Base-by-base conservation (phyloP, 169 alveolate genomes). In the Haemoproteus tartakovskyi region DNA sequence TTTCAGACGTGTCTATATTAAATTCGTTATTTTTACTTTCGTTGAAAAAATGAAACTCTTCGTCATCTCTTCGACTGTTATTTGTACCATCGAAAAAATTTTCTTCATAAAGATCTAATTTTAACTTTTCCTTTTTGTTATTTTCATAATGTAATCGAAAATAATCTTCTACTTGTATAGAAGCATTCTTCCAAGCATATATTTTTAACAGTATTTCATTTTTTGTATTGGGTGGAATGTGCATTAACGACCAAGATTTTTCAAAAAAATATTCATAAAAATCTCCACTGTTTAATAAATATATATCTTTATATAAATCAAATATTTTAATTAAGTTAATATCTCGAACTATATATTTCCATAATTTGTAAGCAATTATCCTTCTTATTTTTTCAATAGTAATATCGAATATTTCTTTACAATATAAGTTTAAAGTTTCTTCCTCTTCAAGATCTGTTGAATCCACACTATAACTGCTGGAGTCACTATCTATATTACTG, bases 161-260 rank as follows among this genome's bases (percentile, higher is more conserved):
- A 37, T 74, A 74, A 22, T 74, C 60, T 74, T 74, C 84, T 33
- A 51, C 84, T 19, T 37, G 59, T 26, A 56, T 2, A 19, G 78
- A 41, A 56, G 84, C 33, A 48, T 38, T 74, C 59, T 74, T 74
- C 84, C 84, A 74, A 36, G 84, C 84, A 26, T 57, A 24, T 18
- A 56, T 61, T 74, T 74, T 74, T 37, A 74, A 27, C 21, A 74
- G 54, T 45, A 74, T 56, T 79, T 62, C 80, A 60, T 79, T 79
- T 79, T 79, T 62, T 9, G 51, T 37, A 52, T 79, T 62, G 1
- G 86, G 80, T 2, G 81, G 81, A 2, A 57, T 78, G 21, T 54
- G 79, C 90, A 87, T 83, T 8, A 70, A 38, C 21, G 81, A 80
- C 87, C 90, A 88, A 14, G 87, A 38, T 18, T 78, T 56, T 38